Base-by-base conservation (phyloP, 768 basidiomycete genomes). In the Leccinum variicolor region DNA sequence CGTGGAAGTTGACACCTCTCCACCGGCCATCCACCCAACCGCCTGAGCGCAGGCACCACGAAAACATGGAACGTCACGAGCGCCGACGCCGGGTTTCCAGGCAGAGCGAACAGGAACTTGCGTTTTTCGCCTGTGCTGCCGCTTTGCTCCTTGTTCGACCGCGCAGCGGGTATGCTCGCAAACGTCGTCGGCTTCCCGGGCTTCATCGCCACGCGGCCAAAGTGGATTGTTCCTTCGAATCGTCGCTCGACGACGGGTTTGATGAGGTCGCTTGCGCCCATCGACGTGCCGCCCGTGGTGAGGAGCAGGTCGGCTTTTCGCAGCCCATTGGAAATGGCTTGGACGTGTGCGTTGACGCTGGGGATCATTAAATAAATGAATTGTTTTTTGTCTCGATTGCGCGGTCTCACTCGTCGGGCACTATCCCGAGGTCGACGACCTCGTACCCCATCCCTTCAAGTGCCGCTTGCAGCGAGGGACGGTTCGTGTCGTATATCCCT, bases 111-210 rank as follows among this genome's bases (percentile, higher is more conserved):
- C 11, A 92, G 65, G 5, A 86, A 85, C 63, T 87, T 91, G 29
- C 69, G 66, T 6, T 61, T 19, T 41, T 10, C n/a, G 39, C 39
- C n/a, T 41, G 39, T n/a, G 39, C 9, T n/a, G 39, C n/a, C 39
- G n/a, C 39, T 9, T 4, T 4, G n/a, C n/a, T 41, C 9, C 17
- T n/a, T 39, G 17, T 39, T 9, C 36, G 36, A 39, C 39, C 39
- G 1, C 41, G n/a, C 19, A 43, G 19, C 66, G 0, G 89, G 87
- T 25, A 94, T 78, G 13, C 84, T 89, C 1, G 92, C 93, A 61
- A 95, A 94, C 6, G 92, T 93, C 3, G 93, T 96, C 4, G 93
- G 92, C 67, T 94, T 94, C 7, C 92, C 93, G 1, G 85, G 85
- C 64, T 91, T 92, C 66, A 93, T 82, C 23, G 83, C 83, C 52